Base-by-base conservation (phyloP, 805 yeast genomes). In the Nakazawaea sp. region DNA sequence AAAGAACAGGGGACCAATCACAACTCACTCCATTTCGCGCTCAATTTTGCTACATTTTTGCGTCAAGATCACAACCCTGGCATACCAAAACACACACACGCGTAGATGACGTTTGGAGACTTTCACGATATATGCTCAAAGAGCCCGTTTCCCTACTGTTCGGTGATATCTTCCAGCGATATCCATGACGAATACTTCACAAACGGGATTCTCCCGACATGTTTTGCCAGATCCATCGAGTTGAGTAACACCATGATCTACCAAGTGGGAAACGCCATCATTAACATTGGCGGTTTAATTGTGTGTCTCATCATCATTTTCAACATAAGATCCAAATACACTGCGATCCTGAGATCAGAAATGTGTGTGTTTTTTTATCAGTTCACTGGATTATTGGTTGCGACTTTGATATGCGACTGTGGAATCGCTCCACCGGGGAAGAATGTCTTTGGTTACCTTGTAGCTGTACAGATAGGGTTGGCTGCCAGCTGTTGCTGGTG, bases 391-490 rank as follows among this genome's bases (percentile, higher is more conserved):
- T 67, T 83, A 45, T 69, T 76, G 5, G 68, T 83, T 12, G 61
- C 80, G 43, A 70, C 89, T 2, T 64, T 90, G 33, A 71, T 90
- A 17, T 94, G 87, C 4, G 96, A 90, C 52, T 79, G 94, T 45
- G 97, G 97, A 15, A 96, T 90, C 1, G 71, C 84, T 10, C 96
- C 97, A 1, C 92, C 95, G 1, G 82, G 89, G 2, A 74, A 92
- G 2, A 51, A 53, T 2, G 66, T 86, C 4, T 90, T 77, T 52
- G 82, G 86, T 1, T 88, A 82, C 55, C 83, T 89, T 55, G 96
- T 86, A 4, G 77, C 92, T 11, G 66, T 80, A 5, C 97, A 90
- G 55, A 55, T 81, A 17, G 96, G 90, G 0, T 50, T 85, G 15
- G 70, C 82, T 0, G 77, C 88, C 10, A 80, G 84, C 0, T 70